Conservation (phyloP, 2,329 filamentous ascomycete species). For the Fonsecaea nubica region DNA sequence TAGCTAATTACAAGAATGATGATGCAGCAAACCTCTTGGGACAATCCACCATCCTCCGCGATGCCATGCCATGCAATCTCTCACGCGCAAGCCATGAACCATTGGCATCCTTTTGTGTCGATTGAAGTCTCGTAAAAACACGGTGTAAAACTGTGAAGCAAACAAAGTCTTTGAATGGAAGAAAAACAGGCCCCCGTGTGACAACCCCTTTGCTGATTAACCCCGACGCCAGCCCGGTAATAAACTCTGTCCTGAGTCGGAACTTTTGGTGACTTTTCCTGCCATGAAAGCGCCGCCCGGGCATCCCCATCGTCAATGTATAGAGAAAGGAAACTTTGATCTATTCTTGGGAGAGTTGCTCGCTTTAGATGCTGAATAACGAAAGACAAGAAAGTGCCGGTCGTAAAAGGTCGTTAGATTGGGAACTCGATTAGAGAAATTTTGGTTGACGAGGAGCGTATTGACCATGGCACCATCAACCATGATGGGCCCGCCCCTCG, state of each 20-base stretch:
- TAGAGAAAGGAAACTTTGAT: constrained; percentile 26
- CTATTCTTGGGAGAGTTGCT: constrained; percentile 33
- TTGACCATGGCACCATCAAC: not conserved
- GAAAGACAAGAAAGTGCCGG: constrained; percentile 33
- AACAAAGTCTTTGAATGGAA: constrained; percentile 21
- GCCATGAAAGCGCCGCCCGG: constrained; percentile 24
- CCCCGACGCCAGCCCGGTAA: constrained; percentile 27
- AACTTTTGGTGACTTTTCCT: constrained; percentile 37
- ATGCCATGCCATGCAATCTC: constrained; percentile 24
- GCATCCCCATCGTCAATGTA: constrained; percentile 33
- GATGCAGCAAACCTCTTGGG: constrained; percentile 18
- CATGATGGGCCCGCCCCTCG: constrained; percentile 4
- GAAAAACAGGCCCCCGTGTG: constrained; percentile 19
- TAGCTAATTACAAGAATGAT: constrained; percentile 36
- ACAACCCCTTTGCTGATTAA: constrained; percentile 16
- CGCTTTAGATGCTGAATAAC: constrained; percentile 37
- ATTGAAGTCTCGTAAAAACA: constrained; percentile 24
- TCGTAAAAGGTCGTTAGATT: constrained; percentile 37
- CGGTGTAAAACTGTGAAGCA: constrained; percentile 21
- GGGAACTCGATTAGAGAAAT: constrained; percentile 33
- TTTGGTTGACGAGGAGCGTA: constrained; percentile 20
- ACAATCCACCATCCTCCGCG: constrained; percentile 14
- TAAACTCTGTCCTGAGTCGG: constrained; percentile 13
- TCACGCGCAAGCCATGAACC: constrained; percentile 22
- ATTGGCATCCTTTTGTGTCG: constrained; percentile 13